Base-by-base conservation (phyloP, 495 filamentous ascomycete species). In the Cercophora samala region DNA sequence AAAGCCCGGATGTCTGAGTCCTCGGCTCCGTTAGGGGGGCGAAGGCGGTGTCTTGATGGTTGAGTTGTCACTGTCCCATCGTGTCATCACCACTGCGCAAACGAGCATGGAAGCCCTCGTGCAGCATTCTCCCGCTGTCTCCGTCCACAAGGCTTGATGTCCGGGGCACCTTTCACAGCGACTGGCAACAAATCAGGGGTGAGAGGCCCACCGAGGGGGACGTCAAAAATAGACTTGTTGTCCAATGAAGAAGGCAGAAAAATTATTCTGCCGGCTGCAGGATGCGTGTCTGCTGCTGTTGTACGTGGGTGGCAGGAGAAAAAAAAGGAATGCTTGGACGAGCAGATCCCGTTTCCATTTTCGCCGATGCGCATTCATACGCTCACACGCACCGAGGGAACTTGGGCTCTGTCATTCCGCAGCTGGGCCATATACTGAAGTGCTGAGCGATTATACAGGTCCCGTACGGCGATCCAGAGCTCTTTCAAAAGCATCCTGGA, bases 191-290 rank as follows among this genome's bases (percentile, higher is more conserved):
- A 68, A 68, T 68, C 67, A 68, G 21, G 23, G 6, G 21, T 24
- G 26, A 51, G 24, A 53, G 42, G 60, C 29, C 53, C 51, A 65
- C 63, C 67, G 58, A 62, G 18, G 19, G 6, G 53, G n/a, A 56
- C 53, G 3, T 56, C 53, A 56, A 23, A 56, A 56, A 56, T 56
- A 56, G 53, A 56, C 53, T 19, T 56, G 53, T 54, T 21, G 53
- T 69, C 73, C 71, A 75, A 75, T 75, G 11, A 56, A 68, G 67
- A 58, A 61, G 65, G 52, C 65, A 37, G 60, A 59, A 29, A 62
- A 63, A 51, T 25, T 59, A 61, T 25, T 26, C 58, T 69, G 56
- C 63, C 37, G 70, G 53, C 67, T 60, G 66, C 51, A 66, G 64
- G 60, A 56, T 64, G 63, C 59, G 62, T 72, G 58, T 55, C 42